These are phyloP conservation scores for Pittosporum tobira DNA, from an alignment of 129 eudicot genomes.

Conservation along the genomic window DNA sequence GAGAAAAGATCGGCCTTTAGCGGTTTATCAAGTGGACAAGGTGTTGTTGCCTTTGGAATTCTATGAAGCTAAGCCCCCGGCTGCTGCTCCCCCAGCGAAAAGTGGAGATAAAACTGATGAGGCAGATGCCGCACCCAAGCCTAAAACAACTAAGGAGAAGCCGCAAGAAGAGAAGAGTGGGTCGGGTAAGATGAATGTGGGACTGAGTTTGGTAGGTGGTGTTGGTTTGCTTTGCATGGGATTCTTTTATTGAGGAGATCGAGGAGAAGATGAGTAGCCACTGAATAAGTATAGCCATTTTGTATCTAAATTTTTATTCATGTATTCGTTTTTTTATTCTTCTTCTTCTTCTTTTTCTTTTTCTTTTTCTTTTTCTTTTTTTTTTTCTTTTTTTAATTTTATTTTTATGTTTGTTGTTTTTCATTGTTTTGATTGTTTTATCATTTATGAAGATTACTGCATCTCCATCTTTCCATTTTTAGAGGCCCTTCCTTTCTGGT, in stretches of 20 bases:
- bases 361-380: not conserved
- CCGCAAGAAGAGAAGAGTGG: conserved; percentile 1
- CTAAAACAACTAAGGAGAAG: conserved; percentile 1
- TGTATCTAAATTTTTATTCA: too few species aligned
- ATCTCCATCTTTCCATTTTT: too few species aligned
- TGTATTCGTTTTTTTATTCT: too few species aligned
- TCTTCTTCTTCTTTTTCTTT: not conserved
- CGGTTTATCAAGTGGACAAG: conserved; percentile 59
- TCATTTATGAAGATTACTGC: too few species aligned
- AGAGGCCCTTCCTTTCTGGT: too few species aligned
- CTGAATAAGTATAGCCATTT: too few species aligned
- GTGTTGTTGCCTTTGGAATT: conserved; percentile 49
- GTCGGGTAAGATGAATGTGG: conserved; percentile 19
- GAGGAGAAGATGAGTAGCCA: too few species aligned
- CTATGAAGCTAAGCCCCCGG: conserved; percentile 40
- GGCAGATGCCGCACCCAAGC: not conserved
- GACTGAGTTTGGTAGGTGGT: conserved; percentile 26
- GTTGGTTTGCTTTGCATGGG: conserved; percentile 32
- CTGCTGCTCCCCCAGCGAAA: conserved; percentile 20
- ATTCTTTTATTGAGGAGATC: conserved; percentile 12
- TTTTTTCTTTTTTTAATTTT: not conserved
- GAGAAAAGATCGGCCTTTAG: conserved; percentile 46
- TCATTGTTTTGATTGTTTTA: too few species aligned
- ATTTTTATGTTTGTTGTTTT: too few species aligned
- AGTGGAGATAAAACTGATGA: not conserved